These are phyloP conservation scores for Aphanomyces astaci DNA, from an alignment of 352 stramenopile genomes.

Conservation along the genomic window DNA sequence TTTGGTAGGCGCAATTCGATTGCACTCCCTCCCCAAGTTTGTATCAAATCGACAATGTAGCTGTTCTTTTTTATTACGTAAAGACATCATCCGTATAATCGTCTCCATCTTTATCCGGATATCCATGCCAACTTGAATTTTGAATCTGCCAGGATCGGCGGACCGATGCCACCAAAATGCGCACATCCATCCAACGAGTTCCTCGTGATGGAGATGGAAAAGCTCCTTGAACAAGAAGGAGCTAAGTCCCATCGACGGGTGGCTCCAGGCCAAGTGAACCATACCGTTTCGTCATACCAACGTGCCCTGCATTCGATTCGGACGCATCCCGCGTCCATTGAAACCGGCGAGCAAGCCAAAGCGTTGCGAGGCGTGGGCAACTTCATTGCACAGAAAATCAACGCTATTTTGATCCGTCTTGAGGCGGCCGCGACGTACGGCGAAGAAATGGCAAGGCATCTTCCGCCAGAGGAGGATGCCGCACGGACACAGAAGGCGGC, in stretches of 20 bases:
- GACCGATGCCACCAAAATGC: conserved; percentile 31
- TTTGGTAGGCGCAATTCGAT: too few species aligned
- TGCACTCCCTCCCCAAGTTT: too few species aligned
- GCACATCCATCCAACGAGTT: conserved; percentile 50
- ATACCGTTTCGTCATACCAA: conserved; percentile 38
- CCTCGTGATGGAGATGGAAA: conserved; percentile 63
- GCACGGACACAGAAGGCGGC: background rate
- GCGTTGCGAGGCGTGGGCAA: conserved; percentile 68
- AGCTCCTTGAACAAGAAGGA: conserved; percentile 41
- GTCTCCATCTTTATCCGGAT: too few species aligned
- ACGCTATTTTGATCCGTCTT: conserved; percentile 44
- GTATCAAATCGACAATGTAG: too few species aligned
- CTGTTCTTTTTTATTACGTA: too few species aligned
- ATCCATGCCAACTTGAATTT: conserved; percentile 1
- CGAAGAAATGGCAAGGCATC: conserved; percentile 29
- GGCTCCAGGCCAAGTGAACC: background rate
- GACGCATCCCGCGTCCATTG: conserved; percentile 35
- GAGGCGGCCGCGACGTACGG: background rate
- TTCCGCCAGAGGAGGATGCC: background rate
- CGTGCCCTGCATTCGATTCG: conserved; percentile 69
- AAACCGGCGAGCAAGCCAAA: conserved; percentile 50
- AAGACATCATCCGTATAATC: too few species aligned
- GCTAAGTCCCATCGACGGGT: background rate
- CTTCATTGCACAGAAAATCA: conserved; percentile 81
- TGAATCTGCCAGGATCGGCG: conserved; percentile 20